Evolutionary conservation across 2,329 filamentous ascomycete genomes (phyloP), one percentile per base, ranked within the genome.

Genomic region (Penicillium sp.): DNA sequence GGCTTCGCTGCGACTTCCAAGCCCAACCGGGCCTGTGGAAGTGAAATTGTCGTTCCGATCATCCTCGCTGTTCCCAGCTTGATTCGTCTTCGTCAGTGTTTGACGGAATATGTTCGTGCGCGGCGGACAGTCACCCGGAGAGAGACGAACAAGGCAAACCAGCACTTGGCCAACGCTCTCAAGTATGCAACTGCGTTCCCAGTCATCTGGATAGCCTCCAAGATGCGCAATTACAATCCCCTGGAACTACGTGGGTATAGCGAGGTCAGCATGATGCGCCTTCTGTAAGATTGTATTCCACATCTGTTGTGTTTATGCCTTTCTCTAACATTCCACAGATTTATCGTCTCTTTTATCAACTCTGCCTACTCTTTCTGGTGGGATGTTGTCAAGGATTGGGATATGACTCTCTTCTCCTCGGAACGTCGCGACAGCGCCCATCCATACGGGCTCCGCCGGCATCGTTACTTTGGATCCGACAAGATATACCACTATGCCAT

Each of bases 311-410:
- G 7, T 26, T 6, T 35, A 26, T 19, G 3, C 24, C n/a, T 37
- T 47, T 38, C 21, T 37, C 19, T 49, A 50, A 19, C n/a, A 15
- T 29, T 9, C 34, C 12, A 17, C 42, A 93, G 88, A 83, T 73
- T 94, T 28, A 70, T 78, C 32, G 85, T 85, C 38, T 85, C 88
- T 28, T 73, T 88, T 31, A 64, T 93, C 61, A 96, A 98, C 69
- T 94, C 88, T 13, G 75, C 86, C 39, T 98, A 95, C 72, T 89
- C 86, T n/a, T 97, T 97, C 74, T 98, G 93, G 76, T 98, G 93
- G 93, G 93, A 98, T 63, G 83, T 97, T 28, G 79, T 88, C 48
- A 93, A 90, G 72, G 93, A 98, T 75, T 98, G 93, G 93, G 93
- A 97, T 64, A 76, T 98, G 54, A 87, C 85, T 0, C 77, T 97